Percentiles rank a stretch among this genome's conserved stretches.
Evolutionary conservation across 305 asterid species (phyloP).

Genomic region (Vinca major): DNA sequence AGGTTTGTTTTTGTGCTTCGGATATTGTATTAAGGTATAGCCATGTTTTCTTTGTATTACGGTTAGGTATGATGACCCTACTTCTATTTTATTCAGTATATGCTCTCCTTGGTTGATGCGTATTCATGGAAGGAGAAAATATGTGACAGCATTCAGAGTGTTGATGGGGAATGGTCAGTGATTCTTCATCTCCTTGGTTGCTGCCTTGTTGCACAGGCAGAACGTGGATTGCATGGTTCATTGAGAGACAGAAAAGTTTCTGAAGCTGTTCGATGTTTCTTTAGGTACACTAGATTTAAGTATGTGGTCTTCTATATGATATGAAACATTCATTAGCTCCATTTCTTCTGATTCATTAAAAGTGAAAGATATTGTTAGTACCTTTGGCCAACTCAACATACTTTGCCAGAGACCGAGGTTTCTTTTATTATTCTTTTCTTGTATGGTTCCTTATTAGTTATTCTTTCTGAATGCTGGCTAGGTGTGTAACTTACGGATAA

Average conservation of each 20-base stretch:
- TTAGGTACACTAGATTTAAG: slow-evolving; percentile 41
- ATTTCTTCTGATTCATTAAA: background rate
- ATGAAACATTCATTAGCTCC: background rate
- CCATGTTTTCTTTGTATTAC: slow-evolving; percentile 11
- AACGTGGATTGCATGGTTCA: slow-evolving; percentile 44
- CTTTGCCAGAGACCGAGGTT: background rate
- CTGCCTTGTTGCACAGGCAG: slow-evolving; percentile 80
- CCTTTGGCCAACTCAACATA: background rate
- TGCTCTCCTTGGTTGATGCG: slow-evolving; percentile 71
- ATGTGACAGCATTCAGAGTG: slow-evolving; percentile 65
- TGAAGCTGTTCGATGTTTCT: slow-evolving; percentile 83
- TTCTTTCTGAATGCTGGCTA: background rate
- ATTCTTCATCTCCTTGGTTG: slow-evolving; percentile 90
- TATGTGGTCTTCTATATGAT: slow-evolving; percentile 1
- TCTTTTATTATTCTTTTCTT: background rate
- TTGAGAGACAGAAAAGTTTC: slow-evolving; percentile 57
- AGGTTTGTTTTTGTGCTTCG: slow-evolving; percentile 42
- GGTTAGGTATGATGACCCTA: slow-evolving; percentile 29
- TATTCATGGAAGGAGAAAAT: slow-evolving; percentile 68
- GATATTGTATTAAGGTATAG: slow-evolving; percentile 5
- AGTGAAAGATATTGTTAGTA: background rate
- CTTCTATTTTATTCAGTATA: slow-evolving; percentile 42
- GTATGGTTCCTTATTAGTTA: background rate
- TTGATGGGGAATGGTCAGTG: slow-evolving; percentile 50
- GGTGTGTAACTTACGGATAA: background rate